These are phyloP conservation scores for Meyerozyma athensensis DNA, from an alignment of 1,139 yeast genomes.

Conservation along the genomic window DNA sequence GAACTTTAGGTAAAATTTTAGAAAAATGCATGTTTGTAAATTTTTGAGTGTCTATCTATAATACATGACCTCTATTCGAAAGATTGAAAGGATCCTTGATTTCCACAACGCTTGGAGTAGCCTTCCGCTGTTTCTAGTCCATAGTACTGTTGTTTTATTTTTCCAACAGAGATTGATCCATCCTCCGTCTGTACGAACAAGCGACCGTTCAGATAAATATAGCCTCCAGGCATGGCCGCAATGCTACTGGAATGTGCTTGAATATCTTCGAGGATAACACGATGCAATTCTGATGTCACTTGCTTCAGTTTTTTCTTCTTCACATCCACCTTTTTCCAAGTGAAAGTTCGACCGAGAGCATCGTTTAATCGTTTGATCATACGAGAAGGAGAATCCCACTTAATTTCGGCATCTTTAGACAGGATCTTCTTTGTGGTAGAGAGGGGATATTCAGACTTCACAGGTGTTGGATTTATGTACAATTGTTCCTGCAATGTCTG, in stretches of 20 bases:
- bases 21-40: neutral
- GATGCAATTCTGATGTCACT: slow-evolving; percentile 24
- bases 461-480: slow-evolving; percentile 21
- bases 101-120: slow-evolving; percentile 13
- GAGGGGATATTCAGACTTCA: slow-evolving; percentile 23
- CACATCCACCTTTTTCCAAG: slow-evolving; percentile 37
- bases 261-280: slow-evolving; percentile 45
- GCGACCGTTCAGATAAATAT: slow-evolving; percentile 21
- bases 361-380: slow-evolving; percentile 42
- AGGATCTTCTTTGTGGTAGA: slow-evolving; percentile 59
- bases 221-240: slow-evolving; percentile 36
- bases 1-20: slow-evolving; percentile 16
- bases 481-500: slow-evolving; percentile 34
- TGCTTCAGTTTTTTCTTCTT: slow-evolving; percentile 21
- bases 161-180: slow-evolving; percentile 32
- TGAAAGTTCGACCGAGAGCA: slow-evolving; percentile 57
- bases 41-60: neutral
- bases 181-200: slow-evolving; percentile 40
- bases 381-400: slow-evolving; percentile 42
- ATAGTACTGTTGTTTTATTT: slow-evolving; percentile 53
- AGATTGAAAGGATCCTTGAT: neutral
- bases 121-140: slow-evolving; percentile 38
- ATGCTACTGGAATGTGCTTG: slow-evolving; percentile 2
- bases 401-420: slow-evolving; percentile 34
- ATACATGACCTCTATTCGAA: neutral